phyloP scores from a whole-genome alignment of 441 rosid genomes.

The Capsella rubella region DNA sequence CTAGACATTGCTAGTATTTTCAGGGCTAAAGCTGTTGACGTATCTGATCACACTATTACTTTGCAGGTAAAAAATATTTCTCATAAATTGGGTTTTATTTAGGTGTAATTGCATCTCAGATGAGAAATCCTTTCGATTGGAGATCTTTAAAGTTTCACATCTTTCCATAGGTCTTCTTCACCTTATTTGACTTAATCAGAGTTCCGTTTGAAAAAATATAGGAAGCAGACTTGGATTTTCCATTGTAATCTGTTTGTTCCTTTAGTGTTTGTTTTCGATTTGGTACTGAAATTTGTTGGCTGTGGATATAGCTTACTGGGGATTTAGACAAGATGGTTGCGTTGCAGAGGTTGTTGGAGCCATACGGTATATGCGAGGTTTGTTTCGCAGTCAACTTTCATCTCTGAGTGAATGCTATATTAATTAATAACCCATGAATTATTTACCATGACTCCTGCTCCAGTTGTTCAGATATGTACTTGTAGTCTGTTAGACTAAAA shows the following conservation, averaged over 20 bases:
- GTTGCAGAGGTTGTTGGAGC: constrained; percentile 88
- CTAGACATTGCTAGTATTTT: constrained; percentile 77
- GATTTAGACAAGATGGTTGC: constrained; percentile 98
- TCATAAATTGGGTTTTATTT: neutral
- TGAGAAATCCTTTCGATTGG: neutral
- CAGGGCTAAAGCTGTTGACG: constrained; percentile 73
- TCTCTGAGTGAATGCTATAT: constrained; percentile 3
- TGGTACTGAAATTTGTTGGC: constrained; percentile 38
- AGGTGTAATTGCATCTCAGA: constrained; percentile 8
- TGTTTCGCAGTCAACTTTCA: constrained; percentile 36
- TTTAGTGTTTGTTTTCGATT: constrained; percentile 3
- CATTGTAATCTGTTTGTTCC: neutral
- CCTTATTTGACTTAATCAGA: neutral
- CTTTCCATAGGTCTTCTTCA: constrained; percentile 7
- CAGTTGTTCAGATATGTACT: neutral
- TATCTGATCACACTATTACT: constrained; percentile 77
- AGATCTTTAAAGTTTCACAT: constrained; percentile 6
- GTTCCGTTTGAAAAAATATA: neutral
- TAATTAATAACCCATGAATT: neutral
- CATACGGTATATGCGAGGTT: constrained; percentile 98
- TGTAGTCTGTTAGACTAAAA: constrained; percentile 9
- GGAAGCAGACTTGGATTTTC: neutral
- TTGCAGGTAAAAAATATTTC: constrained; percentile 55
- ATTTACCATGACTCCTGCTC: neutral
- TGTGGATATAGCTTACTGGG: constrained; percentile 76